These are phyloP conservation scores for Boletus sp. DNA, from an alignment of 1,284 basidiomycete genomes.

Conservation along the genomic window DNA sequence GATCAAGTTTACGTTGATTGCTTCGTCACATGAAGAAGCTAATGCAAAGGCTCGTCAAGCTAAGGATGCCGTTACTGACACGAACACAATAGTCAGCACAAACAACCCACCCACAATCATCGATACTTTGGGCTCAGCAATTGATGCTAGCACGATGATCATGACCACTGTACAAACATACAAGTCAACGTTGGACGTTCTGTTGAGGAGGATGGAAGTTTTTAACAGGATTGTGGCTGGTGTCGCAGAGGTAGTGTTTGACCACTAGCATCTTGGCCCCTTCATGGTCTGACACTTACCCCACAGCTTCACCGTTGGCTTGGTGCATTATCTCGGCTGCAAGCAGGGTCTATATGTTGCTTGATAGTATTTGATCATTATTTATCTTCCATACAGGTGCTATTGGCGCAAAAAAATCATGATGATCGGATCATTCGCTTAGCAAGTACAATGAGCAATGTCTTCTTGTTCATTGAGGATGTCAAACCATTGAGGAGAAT, in stretches of 20 bases:
- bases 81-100: not conserved
- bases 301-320: not conserved
- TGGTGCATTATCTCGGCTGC: not conserved
- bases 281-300: not conserved
- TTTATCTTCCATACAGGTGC: not conserved
- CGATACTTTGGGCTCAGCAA: not conserved
- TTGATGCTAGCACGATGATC: not conserved
- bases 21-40: not conserved
- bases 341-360: not conserved
- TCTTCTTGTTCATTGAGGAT: not conserved
- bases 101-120: too few species aligned
- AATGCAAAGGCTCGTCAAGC: too few species aligned
- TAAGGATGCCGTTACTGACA: too few species aligned
- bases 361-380: not conserved
- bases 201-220: not conserved
- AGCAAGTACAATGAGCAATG: not conserved
- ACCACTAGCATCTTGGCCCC: not conserved
- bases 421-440: not conserved
- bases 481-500: too few species aligned
- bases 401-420: not conserved
- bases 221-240: not conserved
- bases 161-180: not conserved
- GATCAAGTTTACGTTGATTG: constrained; percentile 5
- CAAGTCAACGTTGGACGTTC: not conserved
- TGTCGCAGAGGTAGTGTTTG: constrained; percentile 6